Evolutionary conservation across 768 basidiomycete species (phyloP).

Genomic region (Amanita jacksonii): DNA sequence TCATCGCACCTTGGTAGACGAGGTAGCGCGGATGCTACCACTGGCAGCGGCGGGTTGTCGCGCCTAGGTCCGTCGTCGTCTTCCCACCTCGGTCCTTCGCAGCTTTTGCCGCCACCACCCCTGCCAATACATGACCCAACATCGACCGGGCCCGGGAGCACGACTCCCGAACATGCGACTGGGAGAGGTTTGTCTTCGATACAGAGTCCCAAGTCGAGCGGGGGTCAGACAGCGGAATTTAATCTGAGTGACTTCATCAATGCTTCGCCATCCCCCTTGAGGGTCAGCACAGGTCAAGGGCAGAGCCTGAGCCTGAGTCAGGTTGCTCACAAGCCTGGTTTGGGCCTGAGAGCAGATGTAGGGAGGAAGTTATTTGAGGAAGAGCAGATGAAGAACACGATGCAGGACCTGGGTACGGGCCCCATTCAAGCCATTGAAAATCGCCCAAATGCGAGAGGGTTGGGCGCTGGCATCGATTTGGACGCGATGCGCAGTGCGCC

Average conservation of each 20-base stretch:
- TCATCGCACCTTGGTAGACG: conserved; percentile 19
- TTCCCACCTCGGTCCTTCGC: conserved; percentile 11
- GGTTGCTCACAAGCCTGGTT: conserved; percentile 28
- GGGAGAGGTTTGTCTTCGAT: conserved; percentile 16
- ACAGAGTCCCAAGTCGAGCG: conserved; percentile 25
- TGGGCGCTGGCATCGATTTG: conserved; percentile 37
- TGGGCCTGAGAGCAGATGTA: conserved; percentile 51
- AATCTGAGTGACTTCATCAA: conserved; percentile 68
- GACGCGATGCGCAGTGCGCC: conserved; percentile 21
- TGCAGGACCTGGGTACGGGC: conserved; percentile 18
- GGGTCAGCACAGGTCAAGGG: conserved; percentile 13
- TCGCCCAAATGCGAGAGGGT: conserved; percentile 21
- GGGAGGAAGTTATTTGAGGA: conserved; percentile 65
- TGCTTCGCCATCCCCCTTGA: conserved; percentile 55
- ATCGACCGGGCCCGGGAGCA: conserved; percentile 1
- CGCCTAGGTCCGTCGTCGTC: conserved; percentile 1
- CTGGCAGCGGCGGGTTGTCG: conserved; percentile 6
- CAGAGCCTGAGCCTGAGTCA: conserved; percentile 11
- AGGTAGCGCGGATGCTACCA: conserved; percentile 1
- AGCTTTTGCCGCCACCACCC: conserved; percentile 24
- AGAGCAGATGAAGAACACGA: conserved; percentile 44
- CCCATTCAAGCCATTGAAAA: background rate
- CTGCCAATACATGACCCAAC: too few relatives aligned
- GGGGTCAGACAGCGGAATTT: conserved; percentile 32
- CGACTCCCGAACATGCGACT: conserved; percentile 8